These are phyloP conservation scores for Rhododendron ferrugineum DNA, from an alignment of 148 eudicot genomes.

Conservation along the genomic window DNA sequence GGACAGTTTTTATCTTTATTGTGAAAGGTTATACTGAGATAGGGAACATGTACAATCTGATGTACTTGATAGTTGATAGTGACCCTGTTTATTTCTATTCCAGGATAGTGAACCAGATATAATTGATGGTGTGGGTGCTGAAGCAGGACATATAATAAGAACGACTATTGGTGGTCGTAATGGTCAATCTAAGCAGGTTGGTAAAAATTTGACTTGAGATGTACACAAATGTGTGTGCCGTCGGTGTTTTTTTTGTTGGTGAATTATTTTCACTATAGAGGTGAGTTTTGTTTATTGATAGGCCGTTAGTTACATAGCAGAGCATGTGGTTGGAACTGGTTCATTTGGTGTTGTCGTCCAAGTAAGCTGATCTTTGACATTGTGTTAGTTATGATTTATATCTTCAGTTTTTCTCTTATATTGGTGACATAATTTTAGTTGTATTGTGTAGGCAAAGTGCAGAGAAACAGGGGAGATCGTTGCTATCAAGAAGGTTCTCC, in stretches of 20 bases:
- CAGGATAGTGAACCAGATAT: constrained; percentile 97
- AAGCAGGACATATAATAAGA: constrained; percentile 91
- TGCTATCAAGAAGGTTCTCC: constrained; percentile 98
- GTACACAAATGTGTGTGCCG: background rate
- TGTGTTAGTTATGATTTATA: background rate
- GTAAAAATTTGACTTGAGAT: constrained; percentile 9
- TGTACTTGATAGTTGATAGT: background rate
- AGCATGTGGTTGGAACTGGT: constrained; percentile 98
- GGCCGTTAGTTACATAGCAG: constrained; percentile 87
- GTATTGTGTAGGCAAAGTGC: constrained; percentile 75
- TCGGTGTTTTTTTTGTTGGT: constrained; percentile 7
- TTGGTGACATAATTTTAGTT: background rate
- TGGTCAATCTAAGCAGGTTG: constrained; percentile 97
- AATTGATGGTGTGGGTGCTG: constrained; percentile 82
- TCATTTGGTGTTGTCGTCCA: constrained; percentile 98
- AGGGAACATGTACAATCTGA: background rate
- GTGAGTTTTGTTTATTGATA: constrained; percentile 33
- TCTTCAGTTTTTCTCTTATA: constrained; percentile 5
- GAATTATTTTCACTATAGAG: constrained; percentile 11
- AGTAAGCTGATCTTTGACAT: constrained; percentile 34
- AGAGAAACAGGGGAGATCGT: constrained; percentile 98
- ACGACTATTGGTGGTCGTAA: constrained; percentile 85
- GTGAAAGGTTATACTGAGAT: background rate
- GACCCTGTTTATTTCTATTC: constrained; percentile 8
- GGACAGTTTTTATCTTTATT: background rate